Evolutionary conservation across 805 yeast genomes (phyloP).

Genomic region (Ogataea salicorniae): DNA sequence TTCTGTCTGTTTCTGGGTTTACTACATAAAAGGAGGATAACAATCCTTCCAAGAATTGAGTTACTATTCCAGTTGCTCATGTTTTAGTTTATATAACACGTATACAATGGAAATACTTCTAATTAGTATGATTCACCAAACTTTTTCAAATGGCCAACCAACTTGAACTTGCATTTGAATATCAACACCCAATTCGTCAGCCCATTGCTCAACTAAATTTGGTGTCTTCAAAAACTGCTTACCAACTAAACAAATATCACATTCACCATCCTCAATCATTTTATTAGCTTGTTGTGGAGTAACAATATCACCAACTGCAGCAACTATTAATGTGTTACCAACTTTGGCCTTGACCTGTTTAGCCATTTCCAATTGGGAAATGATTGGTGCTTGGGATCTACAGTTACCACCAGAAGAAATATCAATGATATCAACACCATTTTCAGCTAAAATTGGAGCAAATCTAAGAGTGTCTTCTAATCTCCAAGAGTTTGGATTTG

Average conservation of each 20-base stretch:
- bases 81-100: no score
- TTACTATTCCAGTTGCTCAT: no score
- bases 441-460: slow-evolving; percentile 32
- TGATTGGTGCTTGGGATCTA: slow-evolving; percentile 27
- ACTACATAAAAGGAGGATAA: no score
- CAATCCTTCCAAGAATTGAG: no score
- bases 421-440: slow-evolving; percentile 50
- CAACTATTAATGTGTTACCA: slow-evolving; percentile 38
- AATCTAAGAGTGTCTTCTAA: slow-evolving; percentile 40
- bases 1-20: no score
- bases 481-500: slow-evolving; percentile 37
- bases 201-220: slow-evolving; percentile 50
- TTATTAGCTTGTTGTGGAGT: slow-evolving; percentile 34
- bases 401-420: slow-evolving; percentile 49
- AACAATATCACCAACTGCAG: slow-evolving; percentile 43
- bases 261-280: slow-evolving; percentile 36
- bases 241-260: slow-evolving; percentile 47
- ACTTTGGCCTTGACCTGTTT: slow-evolving; percentile 37
- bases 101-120: no score
- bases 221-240: slow-evolving; percentile 34
- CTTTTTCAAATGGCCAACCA: slow-evolving; percentile 15
- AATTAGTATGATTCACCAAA: slow-evolving; percentile 5
- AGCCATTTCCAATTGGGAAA: slow-evolving; percentile 37
- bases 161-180: slow-evolving; percentile 16
- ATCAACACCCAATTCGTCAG: slow-evolving; percentile 40